Base-by-base conservation (phyloP, 2,329 filamentous ascomycete genomes). In the Fusarium staphyleae region DNA sequence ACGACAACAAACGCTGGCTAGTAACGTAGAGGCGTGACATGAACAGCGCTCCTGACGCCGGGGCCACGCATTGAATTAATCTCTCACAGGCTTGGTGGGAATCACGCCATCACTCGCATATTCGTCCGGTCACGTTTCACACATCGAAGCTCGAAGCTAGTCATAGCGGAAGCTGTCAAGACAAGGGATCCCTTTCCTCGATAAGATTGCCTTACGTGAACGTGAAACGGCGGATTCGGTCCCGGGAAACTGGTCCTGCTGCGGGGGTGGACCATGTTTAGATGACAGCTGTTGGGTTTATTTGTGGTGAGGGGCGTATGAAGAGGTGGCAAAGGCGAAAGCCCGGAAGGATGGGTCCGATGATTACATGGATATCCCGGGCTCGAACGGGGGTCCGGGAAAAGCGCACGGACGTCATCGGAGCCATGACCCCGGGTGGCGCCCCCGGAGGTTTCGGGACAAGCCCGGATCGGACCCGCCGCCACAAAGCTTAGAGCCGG, bases 81-180 rank as follows among this genome's bases (percentile, higher is more conserved):
- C 53, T 65, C 59, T 13, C 45, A 61, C 57, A 50, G 12, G 52
- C 41, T 41, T 48, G 57, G 52, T 50, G 62, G 50, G 39, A 40
- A 55, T 65, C 62, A 57, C 44, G 52, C 52, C 56, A 65, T 66
- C 45, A 57, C 63, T 66, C 61, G 65, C 65, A 67, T 67, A 55
- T 56, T 26, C 35, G 15, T 52, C 37, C 43, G 52, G 65, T 67
- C 65, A 67, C 65, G 65, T 67, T 67, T 67, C 48, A 55, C 29
- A 28, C 9, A 14, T 24, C 24, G 34, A 60, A 40, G 45, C 55
- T 24, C 24, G 34, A 60, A 40, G 45, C 55, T 55, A 64, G 30
- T 55, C 46, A 55, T 43, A 28, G 33, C 32, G 36, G 45, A 19
- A 40, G 34, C 33, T 55, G 40, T 36, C 22, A 39, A 45, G 53